These are phyloP conservation scores for Alternaria gaisen DNA, from an alignment of 2,329 filamentous ascomycete species.

Conservation along the genomic window DNA sequence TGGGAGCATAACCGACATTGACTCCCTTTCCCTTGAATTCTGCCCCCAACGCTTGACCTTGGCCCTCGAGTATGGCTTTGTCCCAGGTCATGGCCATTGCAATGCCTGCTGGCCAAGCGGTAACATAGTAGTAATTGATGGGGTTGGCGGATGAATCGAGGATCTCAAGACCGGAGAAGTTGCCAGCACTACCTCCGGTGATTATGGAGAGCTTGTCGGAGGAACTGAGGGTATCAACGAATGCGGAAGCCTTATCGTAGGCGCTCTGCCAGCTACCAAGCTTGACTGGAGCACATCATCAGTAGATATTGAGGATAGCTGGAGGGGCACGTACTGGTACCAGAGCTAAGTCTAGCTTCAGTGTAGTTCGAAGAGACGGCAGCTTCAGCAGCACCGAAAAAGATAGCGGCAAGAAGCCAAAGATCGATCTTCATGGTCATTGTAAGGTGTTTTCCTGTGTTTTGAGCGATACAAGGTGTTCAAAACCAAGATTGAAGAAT, in stretches of 20 bases:
- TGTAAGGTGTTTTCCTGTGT: neutral
- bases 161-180: conserved; percentile 13
- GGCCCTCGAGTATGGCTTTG: conserved; percentile 20
- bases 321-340: neutral
- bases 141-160: conserved; percentile 19
- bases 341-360: neutral
- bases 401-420: neutral
- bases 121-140: conserved; percentile 30
- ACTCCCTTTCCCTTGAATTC: conserved; percentile 36
- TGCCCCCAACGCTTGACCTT: conserved; percentile 22
- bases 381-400: neutral
- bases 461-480: neutral
- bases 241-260: conserved; percentile 43
- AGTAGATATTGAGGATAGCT: neutral
- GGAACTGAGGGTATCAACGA: conserved; percentile 49
- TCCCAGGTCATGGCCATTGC: conserved; percentile 40
- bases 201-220: conserved; percentile 52
- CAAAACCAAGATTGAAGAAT: neutral
- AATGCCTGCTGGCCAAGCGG: conserved; percentile 35
- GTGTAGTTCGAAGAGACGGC: neutral
- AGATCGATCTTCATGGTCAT: neutral
- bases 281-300: neutral
- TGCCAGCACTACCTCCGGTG: conserved; percentile 27
- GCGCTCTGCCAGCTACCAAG: conserved; percentile 24
- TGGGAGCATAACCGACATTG: conserved; percentile 36